Conservation (phyloP, 2,329 filamentous ascomycete genomes). For the Exophiala viscosa region DNA sequence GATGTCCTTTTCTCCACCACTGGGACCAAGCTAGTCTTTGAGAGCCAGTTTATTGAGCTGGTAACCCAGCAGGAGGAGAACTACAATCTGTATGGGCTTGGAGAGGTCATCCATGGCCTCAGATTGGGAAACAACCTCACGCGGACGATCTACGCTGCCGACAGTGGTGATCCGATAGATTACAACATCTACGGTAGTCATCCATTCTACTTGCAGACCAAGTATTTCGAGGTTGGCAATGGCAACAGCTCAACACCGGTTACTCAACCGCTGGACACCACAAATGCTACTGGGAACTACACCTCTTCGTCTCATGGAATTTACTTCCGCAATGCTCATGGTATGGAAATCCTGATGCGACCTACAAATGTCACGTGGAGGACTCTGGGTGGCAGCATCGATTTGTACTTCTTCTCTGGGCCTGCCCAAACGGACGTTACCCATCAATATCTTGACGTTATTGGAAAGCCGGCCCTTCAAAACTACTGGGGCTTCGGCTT, state of each 20-base stretch:
- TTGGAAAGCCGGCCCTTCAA: constrained; percentile 72
- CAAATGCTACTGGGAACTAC: constrained; percentile 52
- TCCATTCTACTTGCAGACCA: constrained; percentile 74
- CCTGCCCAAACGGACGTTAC: constrained; percentile 66
- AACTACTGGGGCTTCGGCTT: constrained; percentile 78
- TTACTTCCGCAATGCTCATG: constrained; percentile 72
- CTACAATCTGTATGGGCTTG: constrained; percentile 73
- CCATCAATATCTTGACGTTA: constrained; percentile 66
- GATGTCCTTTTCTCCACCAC: constrained; percentile 67
- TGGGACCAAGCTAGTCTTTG: constrained; percentile 64
- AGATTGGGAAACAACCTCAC: constrained; percentile 70
- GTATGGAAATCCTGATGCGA: constrained; percentile 66
- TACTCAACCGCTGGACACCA: constrained; percentile 47
- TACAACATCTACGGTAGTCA: constrained; percentile 72
- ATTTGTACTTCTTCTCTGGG: constrained; percentile 75
- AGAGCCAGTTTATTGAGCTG: constrained; percentile 76
- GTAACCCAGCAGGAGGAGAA: constrained; percentile 61
- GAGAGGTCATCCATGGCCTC: constrained; percentile 68
- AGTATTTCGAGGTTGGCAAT: constrained; percentile 61
- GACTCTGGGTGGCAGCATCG: constrained; percentile 69
- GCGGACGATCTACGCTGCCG: constrained; percentile 64
- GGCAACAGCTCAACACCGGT: constrained; percentile 51
- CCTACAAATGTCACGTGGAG: constrained; percentile 67
- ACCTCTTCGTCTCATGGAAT: constrained; percentile 64
- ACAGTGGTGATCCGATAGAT: constrained; percentile 61